Conservation (phyloP, 2,329 filamentous ascomycete species). For the Diaporthe destruens region DNA sequence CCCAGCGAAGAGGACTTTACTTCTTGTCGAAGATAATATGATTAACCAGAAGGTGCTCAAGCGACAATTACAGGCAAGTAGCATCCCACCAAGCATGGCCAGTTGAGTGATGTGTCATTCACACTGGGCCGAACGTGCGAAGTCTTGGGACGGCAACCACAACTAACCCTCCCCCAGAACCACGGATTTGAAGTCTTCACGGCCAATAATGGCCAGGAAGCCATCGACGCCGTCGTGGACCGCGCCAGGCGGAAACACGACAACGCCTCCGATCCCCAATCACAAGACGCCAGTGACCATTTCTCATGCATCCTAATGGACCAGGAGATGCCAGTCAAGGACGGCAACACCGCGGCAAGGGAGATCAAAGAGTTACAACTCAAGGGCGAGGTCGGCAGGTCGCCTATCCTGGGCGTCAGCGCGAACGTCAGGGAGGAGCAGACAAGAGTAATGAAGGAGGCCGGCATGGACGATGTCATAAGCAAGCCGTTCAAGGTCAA, state of each 20-base stretch:
- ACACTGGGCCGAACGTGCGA: too few relatives aligned
- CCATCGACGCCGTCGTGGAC: conserved; percentile 13
- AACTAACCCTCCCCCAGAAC: not conserved
- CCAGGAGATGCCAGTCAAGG: conserved; percentile 34
- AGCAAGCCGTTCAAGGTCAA: conserved; percentile 33
- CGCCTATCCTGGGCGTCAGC: conserved; percentile 23
- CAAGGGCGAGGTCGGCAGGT: conserved; percentile 22
- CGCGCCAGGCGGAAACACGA: not conserved
- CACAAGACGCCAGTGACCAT: not conserved
- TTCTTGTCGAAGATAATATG: conserved; percentile 32
- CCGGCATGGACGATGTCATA: conserved; percentile 31
- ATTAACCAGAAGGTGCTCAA: conserved; percentile 34
- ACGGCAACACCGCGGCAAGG: conserved; percentile 15
- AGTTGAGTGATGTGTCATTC: too few relatives aligned
- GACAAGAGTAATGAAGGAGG: conserved; percentile 22
- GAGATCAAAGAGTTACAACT: conserved; percentile 17
- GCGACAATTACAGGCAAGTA: conserved; percentile 21
- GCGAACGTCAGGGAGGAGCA: conserved; percentile 32
- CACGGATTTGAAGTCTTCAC: conserved; percentile 15
- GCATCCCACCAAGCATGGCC: not conserved
- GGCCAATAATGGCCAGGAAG: conserved; percentile 31
- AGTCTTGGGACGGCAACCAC: not conserved
- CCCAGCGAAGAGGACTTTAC: not conserved
- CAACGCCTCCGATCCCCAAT: not conserved
- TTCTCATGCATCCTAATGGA: conserved; percentile 35